Evolutionary conservation across 2,329 filamentous ascomycete species (phyloP), one percentile per base, ranked within the genome.

Genomic region (Fusarium cyanostomum): DNA sequence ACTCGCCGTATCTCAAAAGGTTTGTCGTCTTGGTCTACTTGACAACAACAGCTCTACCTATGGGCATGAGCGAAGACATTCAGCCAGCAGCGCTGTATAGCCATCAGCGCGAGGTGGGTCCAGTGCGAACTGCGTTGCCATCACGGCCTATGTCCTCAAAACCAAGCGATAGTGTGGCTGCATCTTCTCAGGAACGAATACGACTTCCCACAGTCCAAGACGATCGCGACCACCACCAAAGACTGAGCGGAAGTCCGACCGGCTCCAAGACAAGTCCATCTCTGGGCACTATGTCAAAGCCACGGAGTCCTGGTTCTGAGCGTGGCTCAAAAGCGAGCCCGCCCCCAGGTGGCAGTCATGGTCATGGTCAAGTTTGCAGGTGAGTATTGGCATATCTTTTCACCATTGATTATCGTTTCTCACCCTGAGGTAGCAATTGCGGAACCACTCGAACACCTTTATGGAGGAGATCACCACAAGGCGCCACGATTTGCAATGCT

Each of bases 401-500:
- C 27, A 8, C 15, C 15, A 27, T 50, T 11, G n/a, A 35, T 31
- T 27, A 11, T 53, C 13, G 26, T 39, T 45, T 21, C 56, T 68
- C 27, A 50, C 44, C 10, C 30, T 35, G 9, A 41, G 37, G 16
- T 48, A 99, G 95, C 75, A 99, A 99, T 78, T 99, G 95, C 75
- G 90, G 90, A 56, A 98, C 95, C 13, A 97, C 93, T 49, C 89
- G 91, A 75, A 99, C 95, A 42, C 95, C 95, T 21, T 80, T 99
- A 33, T 99, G 95, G 95, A 88, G 95, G 74, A 87, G 95, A 72
- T 97, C 94, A 13, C 94, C 94, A 0, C 89, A 94, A 71, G 95
- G 95, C 27, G 91, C 92, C 52, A 97, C 93, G 26, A 98, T 99
- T 59, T 99, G 95, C 80, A 99, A 99, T 78, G 95, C 95, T 7